Evolutionary conservation across 805 yeast species (phyloP), one percentile per base, ranked within the genome.

Genomic region (Cyberlindnera maclurae): DNA sequence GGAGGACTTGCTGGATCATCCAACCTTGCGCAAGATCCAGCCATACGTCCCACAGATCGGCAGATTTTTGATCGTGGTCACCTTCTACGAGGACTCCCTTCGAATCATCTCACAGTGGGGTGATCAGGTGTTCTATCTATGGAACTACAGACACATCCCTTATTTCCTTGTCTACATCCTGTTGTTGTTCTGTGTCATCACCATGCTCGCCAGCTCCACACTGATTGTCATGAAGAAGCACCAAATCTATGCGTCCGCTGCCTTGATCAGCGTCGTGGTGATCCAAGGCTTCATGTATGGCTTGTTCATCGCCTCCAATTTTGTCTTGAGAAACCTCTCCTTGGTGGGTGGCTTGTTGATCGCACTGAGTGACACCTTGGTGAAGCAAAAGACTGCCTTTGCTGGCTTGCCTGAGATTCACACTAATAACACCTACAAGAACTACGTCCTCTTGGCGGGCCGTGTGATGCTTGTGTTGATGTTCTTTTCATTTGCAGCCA

Each of bases 281-380:
- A 60, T 79, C 33, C 98, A 90, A 66, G 96, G 96, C 5, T 48
- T 89, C 12, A 83, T 83, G 43, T 90, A 90, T 57, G 97, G 97
- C 5, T 69, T 89, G 46, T 75, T 86, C 47, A 77, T 82, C 51
- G 95, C 89, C 52, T 70, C 82, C 24, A 75, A 76, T 42, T 90
- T 89, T 64, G 77, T 93, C 52, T 71, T 87, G 54, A 79, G 97
- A 65, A 88, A 87, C 59, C 68, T 89, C 49, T 82, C 94, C 16
- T 90, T 90, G 36, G 80, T 87, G 48, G 98, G 98, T 33, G 97
- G 97, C 6, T 71, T 90, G 46, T 65, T 90, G 50, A 75, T 90
- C 54, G 95, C 90, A 6, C 75, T 87, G 42, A 77, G 90, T 39
- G 97, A 90, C 59, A 79, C 90, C 8, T 71, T 89, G 50, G 89